Evolutionary conservation across 495 filamentous ascomycete species (phyloP), one percentile per base, ranked within the genome.

Genomic region (Immersiella caudata): DNA sequence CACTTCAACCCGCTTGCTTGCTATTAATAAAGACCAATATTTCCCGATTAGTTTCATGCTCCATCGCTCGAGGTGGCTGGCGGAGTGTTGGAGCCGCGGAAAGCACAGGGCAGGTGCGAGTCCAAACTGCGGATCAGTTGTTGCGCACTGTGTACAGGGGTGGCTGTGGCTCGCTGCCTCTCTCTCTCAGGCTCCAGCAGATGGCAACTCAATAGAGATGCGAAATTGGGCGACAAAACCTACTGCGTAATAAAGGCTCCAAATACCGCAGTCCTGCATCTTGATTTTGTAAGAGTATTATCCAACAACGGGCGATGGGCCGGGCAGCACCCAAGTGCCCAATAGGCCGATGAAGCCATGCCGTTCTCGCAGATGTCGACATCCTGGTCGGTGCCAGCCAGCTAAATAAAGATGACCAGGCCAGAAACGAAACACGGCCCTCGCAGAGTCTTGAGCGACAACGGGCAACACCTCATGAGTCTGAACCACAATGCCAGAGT

Each of bases 281-380:
- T 46, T 18, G 16, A 12, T 12, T 46, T 46, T 46, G 40, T 46
- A 46, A 46, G 40, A 46, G 2, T 14, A 46, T 14, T 46, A 46
- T 46, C 11, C 9, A 12, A 46, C 40, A 2, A 46, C 16, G 4
- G 40, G 40, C 40, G 9, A 46, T 46, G 40, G 40, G 40, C 40
- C 40, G 40, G 16, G 40, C 11, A 46, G 40, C 40, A 12, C 40
- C 11, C 40, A 2, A 46, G 16, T 4, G 14, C 40, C 20, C 20
- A 11, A 55, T 22, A 22, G 9, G 2, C 14, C 40, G 40, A 20
- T 35, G 60, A n/a, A 29, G 60, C 20, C 35, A 12, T 62, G 60
- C 60, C 60, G 60, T 62, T 24, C 35, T 62, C 35, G 35, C 60
- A 62, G 60, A 62, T 62, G 20, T 62, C 35, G 21, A n/a, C 33